A percentile compares a stretch with the other conserved stretches of the same genome.
Evolutionary conservation across 225 moss, liverwort and hornwort species (phyloP).

Genomic region (Physcomitrium patens): DNA sequence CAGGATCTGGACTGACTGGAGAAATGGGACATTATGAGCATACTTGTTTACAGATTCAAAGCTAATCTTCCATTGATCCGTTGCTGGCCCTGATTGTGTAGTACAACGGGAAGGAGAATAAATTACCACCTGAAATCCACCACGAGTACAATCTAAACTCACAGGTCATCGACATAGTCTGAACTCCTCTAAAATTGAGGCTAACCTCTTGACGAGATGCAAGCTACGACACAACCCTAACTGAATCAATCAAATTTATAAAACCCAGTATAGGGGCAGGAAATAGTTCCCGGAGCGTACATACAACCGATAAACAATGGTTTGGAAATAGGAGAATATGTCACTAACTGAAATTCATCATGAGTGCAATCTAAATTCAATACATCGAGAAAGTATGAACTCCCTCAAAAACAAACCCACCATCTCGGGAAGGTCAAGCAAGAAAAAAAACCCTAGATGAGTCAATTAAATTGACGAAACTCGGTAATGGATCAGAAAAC

Average conservation of each 20-base stretch:
- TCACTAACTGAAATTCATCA: conserved; percentile 62
- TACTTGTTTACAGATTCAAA: conserved; percentile 98
- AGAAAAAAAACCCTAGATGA: conserved; percentile 1
- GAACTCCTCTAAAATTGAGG: neutral
- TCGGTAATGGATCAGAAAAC: neutral
- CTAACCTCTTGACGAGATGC: neutral
- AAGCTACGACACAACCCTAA: conserved; percentile 3
- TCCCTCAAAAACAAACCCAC: neutral
- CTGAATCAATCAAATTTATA: neutral
- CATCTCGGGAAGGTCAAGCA: neutral
- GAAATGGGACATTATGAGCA: conserved; percentile 12
- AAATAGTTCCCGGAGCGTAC: neutral
- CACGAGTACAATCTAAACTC: neutral
- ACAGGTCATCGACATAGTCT: neutral
- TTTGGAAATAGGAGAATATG: conserved; percentile 61
- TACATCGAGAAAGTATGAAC: neutral
- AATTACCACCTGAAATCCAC: conserved; percentile 71
- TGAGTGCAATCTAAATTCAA: neutral
- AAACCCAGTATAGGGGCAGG: neutral
- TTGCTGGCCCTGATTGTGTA: conserved; percentile 75
- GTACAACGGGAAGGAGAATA: conserved; percentile 80
- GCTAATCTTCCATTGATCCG: conserved; percentile 75
- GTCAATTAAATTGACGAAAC: neutral
- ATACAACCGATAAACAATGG: neutral
- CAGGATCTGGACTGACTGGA: neutral